These are phyloP conservation scores for Penicillium verhagenii DNA, from an alignment of 495 filamentous ascomycete genomes.

Conservation along the genomic window DNA sequence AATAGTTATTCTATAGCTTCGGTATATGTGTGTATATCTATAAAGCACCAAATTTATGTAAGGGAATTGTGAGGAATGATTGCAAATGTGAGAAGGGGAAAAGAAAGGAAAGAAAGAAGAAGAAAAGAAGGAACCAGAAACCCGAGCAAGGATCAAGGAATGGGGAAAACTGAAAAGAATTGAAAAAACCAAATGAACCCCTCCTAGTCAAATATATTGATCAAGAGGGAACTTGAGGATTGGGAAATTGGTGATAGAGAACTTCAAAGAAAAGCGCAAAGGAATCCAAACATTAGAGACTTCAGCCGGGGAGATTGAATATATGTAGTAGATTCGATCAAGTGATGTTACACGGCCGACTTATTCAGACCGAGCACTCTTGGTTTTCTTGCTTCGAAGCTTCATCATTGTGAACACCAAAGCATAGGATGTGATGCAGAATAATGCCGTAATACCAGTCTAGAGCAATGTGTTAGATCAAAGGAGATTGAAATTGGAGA, in stretches of 20 bases:
- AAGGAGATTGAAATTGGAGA: too few relatives aligned
- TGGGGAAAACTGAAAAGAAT: too few relatives aligned
- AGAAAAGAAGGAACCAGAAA: too few relatives aligned
- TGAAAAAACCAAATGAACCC: neutral
- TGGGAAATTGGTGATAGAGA: too few relatives aligned
- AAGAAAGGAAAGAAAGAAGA: neutral
- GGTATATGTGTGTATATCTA: neutral
- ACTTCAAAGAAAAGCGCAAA: too few relatives aligned
- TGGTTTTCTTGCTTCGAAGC: slow-evolving; percentile 44
- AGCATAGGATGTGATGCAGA: slow-evolving; percentile 41
- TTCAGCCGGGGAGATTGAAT: neutral
- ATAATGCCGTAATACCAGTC: slow-evolving; percentile 43
- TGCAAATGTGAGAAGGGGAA: too few relatives aligned
- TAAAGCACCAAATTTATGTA: neutral
- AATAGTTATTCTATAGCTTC: too few relatives aligned
- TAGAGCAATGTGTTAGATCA: slow-evolving; percentile 18
- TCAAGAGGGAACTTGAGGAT: neutral
- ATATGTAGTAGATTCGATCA: neutral
- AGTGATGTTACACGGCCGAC: neutral
- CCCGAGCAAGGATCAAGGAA: too few relatives aligned
- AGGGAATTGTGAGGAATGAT: too few relatives aligned
- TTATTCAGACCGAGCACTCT: slow-evolving; percentile 32
- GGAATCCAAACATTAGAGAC: too few relatives aligned
- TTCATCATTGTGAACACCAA: slow-evolving; percentile 47
- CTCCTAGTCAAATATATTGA: neutral